Percentiles rank a stretch among this genome's conserved stretches.
These are phyloP conservation scores for Williopsis jadinii DNA, from an alignment of 1,139 yeast species.

Conservation along the genomic window DNA sequence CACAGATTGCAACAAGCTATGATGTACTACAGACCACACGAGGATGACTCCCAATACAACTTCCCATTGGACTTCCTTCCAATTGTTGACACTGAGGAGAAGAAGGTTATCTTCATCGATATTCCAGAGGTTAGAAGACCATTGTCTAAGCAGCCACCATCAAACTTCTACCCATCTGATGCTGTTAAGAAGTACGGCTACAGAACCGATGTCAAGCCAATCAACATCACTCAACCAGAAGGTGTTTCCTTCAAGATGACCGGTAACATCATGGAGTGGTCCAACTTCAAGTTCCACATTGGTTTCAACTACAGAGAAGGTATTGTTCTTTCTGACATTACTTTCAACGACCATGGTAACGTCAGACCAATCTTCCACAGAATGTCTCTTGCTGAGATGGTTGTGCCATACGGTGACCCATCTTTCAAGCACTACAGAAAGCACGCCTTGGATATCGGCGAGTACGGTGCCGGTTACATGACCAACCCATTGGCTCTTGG, in stretches of 20 bases:
- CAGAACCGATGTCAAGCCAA: constrained; percentile 56
- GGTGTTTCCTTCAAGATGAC: constrained; percentile 72
- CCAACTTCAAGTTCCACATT: constrained; percentile 67
- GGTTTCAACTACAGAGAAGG: constrained; percentile 87
- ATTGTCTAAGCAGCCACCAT: constrained; percentile 57
- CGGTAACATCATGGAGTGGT: constrained; percentile 69
- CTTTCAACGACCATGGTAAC: constrained; percentile 67
- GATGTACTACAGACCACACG: constrained; percentile 70
- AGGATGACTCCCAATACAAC: constrained; percentile 76
- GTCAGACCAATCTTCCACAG: constrained; percentile 71
- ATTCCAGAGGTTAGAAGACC: constrained; percentile 71
- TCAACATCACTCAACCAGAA: constrained; percentile 68
- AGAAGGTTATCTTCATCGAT: constrained; percentile 65
- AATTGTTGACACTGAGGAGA: constrained; percentile 65
- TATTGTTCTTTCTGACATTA: constrained; percentile 66
- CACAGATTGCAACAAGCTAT: constrained; percentile 76
- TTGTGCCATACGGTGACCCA: constrained; percentile 79
- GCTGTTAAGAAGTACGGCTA: constrained; percentile 54
- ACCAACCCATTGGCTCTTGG: constrained; percentile 73
- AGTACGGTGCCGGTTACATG: constrained; percentile 82
- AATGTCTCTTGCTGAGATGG: constrained; percentile 74
- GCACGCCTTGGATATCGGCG: constrained; percentile 83
- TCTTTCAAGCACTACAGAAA: constrained; percentile 77
- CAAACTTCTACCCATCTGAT: constrained; percentile 63
- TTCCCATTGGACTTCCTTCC: constrained; percentile 84